Percentiles rank a stretch among this genome's conserved stretches.
Evolutionary conservation across 805 yeast species (phyloP).

Genomic region (Lachancea cidri): DNA sequence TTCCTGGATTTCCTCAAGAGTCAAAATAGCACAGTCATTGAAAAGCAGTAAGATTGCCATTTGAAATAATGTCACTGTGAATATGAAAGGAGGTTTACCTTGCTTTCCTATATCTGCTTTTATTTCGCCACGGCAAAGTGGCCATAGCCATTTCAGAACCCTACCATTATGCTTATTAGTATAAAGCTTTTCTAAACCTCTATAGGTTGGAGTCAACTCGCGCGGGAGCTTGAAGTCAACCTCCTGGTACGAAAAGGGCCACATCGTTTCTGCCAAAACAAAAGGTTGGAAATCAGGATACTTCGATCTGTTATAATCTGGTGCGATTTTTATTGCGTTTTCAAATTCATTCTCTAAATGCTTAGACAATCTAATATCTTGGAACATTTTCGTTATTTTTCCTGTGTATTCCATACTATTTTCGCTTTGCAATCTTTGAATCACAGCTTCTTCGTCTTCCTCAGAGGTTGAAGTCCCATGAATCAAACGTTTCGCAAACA

Average conservation of each 20-base stretch:
- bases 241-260: constrained; percentile 58
- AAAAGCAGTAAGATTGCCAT: constrained; percentile 82
- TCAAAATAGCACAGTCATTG: constrained; percentile 48
- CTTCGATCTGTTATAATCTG: constrained; percentile 26
- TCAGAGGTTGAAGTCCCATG: constrained; percentile 81
- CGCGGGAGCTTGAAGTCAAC: constrained; percentile 57
- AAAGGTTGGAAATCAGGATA: constrained; percentile 60
- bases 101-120: constrained; percentile 79
- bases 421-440: constrained; percentile 80
- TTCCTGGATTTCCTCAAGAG: constrained; percentile 55
- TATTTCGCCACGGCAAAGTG: constrained; percentile 85
- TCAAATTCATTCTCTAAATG: constrained; percentile 53
- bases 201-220: constrained; percentile 58
- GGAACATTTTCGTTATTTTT: constrained; percentile 92
- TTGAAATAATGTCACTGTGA: constrained; percentile 81
- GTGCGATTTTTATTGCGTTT: constrained; percentile 25
- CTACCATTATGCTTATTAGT: constrained; percentile 76
- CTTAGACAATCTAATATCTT: constrained; percentile 81
- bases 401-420: constrained; percentile 91
- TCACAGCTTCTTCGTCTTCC: constrained; percentile 72
- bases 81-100: constrained; percentile 73
- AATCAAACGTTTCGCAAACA: constrained; percentile 83
- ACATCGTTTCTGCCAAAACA: constrained; percentile 81
- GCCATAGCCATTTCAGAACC: constrained; percentile 93
- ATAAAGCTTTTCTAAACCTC: constrained; percentile 65